Evolutionary conservation across 345 rosid species (phyloP), one percentile per base, ranked within the genome.

Genomic region (Fremontodendron californicum): DNA sequence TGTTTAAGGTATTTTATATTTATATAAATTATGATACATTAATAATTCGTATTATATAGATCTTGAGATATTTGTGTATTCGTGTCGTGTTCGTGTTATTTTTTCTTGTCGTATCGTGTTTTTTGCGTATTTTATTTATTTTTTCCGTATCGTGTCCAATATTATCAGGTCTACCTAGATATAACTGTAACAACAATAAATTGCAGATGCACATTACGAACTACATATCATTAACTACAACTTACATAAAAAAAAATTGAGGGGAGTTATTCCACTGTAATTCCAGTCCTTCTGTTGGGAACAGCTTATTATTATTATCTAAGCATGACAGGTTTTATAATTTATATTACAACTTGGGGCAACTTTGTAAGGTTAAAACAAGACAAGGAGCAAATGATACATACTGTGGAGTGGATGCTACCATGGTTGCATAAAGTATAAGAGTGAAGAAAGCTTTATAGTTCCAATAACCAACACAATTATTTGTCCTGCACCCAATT

Each of bases 391-490:
- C 9, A 9, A 57, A 83, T 9, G 33, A 77, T 60, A 66, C 87
- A 51, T 88, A 92, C 98, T 48, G 73, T 64, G n/a, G 97, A 91
- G 76, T 94, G 86, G 79, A 88, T 73, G 87, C 88, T 86, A 71
- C 87, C 91, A 84, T 18, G 33, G 94, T 87, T 68, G 93, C 90
- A 78, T 84, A 86, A 77, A 87, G 78, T 83, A 91, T 84, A 63
- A 93, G 90, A 76, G 82, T 25, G 69, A 93, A 90, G 88, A 90
- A 93, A 69, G 90, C 91, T 80, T 95, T 95, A 75, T 95, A 95
- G 92, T 93, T 95, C 85, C 88, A 80, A 76, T 89, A 89, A 67
- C 99, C 99, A 81, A 95, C 93, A 81, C 99, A 93, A 78, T 95
- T 93, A 74, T 91, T 93, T 81, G 90, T 90, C 99, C 99, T 95